These are phyloP conservation scores for Eustoma russellianum DNA, from an alignment of 257 asterid species.

Conservation along the genomic window DNA sequence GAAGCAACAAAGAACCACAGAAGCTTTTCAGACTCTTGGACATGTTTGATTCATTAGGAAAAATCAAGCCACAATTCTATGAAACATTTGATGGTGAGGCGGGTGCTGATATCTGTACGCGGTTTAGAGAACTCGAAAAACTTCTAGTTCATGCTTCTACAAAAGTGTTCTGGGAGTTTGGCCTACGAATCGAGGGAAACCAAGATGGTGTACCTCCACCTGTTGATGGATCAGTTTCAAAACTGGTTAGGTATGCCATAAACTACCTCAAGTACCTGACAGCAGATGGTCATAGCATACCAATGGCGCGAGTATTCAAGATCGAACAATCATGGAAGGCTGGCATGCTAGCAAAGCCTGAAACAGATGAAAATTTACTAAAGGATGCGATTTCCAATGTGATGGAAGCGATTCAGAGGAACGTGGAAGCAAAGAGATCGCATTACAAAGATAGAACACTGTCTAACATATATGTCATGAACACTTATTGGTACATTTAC, in stretches of 20 bases:
- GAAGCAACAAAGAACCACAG: slow-evolving; percentile 75
- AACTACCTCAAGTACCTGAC: slow-evolving; percentile 65
- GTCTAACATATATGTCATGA: slow-evolving; percentile 50
- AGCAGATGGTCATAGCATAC: slow-evolving; percentile 29
- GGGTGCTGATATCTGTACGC: slow-evolving; percentile 44
- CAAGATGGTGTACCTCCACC: slow-evolving; percentile 64
- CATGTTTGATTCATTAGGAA: slow-evolving; percentile 54
- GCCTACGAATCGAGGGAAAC: slow-evolving; percentile 66
- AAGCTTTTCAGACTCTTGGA: slow-evolving; percentile 83
- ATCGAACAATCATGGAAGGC: slow-evolving; percentile 64
- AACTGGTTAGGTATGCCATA: slow-evolving; percentile 57
- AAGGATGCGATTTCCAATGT: slow-evolving; percentile 52
- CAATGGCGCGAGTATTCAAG: slow-evolving; percentile 47
- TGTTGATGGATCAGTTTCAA: slow-evolving; percentile 64
- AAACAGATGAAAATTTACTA: slow-evolving; percentile 37
- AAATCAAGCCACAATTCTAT: slow-evolving; percentile 36
- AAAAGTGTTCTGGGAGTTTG: slow-evolving; percentile 57
- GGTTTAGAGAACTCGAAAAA: slow-evolving; percentile 63
- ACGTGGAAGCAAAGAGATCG: slow-evolving; percentile 40
- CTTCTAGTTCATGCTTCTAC: slow-evolving; percentile 64
- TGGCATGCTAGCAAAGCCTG: slow-evolving; percentile 34
- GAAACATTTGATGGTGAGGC: slow-evolving; percentile 51
- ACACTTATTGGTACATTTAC: slow-evolving; percentile 73
- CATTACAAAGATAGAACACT: slow-evolving; percentile 47
- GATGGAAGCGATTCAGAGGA: slow-evolving; percentile 70